Evolutionary conservation across 495 filamentous ascomycete genomes (phyloP).

Genomic region (Penicillium arizonense): DNA sequence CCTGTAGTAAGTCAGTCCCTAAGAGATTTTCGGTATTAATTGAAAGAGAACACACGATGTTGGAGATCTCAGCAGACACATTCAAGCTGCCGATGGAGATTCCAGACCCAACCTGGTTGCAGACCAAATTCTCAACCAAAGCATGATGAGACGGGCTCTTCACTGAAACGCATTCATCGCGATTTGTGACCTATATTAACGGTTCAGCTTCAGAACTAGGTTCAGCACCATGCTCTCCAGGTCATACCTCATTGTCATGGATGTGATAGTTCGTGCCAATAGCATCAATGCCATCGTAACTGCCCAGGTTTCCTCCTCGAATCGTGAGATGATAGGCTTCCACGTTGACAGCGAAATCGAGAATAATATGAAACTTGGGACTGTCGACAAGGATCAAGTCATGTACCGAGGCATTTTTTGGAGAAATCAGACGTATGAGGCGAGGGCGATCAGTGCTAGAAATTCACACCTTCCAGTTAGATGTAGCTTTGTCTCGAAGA

Average conservation of each 20-base stretch:
- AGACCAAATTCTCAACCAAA: constrained; percentile 48
- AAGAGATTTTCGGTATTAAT: not conserved
- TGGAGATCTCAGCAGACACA: constrained; percentile 25
- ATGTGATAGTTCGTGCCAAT: constrained; percentile 44
- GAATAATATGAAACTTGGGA: constrained; percentile 41
- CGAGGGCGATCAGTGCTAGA: constrained; percentile 28
- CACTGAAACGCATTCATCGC: constrained; percentile 48
- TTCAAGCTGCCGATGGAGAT: constrained; percentile 45
- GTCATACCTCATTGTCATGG: constrained; percentile 41
- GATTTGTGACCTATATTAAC: constrained; percentile 34
- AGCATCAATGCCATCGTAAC: constrained; percentile 44
- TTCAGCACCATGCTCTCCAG: not conserved
- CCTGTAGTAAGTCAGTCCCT: constrained; percentile 18
- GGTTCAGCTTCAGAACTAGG: not conserved
- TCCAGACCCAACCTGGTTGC: constrained; percentile 48
- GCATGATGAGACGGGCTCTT: constrained; percentile 42
- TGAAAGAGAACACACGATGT: constrained; percentile 20
- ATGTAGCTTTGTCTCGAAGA: not conserved
- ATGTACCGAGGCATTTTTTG: constrained; percentile 40
- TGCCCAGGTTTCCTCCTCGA: constrained; percentile 40
- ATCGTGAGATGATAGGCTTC: constrained; percentile 46
- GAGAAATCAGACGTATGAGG: constrained; percentile 31
- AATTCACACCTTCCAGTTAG: not conserved
- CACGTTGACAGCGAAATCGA: constrained; percentile 41
- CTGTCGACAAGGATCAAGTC: constrained; percentile 46